These are phyloP conservation scores for Claviceps monticola DNA, from an alignment of 2,329 filamentous ascomycete genomes.

Conservation along the genomic window DNA sequence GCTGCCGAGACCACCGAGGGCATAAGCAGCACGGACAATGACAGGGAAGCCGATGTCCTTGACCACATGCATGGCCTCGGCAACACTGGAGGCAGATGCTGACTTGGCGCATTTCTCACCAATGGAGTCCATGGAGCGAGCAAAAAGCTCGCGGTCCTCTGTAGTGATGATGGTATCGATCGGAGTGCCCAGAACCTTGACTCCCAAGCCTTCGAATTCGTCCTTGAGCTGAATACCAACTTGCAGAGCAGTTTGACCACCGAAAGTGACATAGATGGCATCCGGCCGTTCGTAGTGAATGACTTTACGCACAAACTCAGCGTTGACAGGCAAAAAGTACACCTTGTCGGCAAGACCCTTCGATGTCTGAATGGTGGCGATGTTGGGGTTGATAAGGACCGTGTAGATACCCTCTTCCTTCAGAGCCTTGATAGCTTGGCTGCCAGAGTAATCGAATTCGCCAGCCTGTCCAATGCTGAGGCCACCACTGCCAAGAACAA, in stretches of 20 bases:
- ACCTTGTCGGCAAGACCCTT: slow-evolving; percentile 97
- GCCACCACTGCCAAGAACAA: slow-evolving; percentile 87
- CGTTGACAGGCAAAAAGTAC: slow-evolving; percentile 93
- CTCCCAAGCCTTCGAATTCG: slow-evolving; percentile 83
- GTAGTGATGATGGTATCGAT: slow-evolving; percentile 98
- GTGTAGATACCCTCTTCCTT: slow-evolving; percentile 98
- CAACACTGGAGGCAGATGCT: slow-evolving; percentile 74
- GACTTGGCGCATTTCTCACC: slow-evolving; percentile 97
- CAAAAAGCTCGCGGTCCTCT: slow-evolving; percentile 93
- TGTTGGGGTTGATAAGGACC: slow-evolving; percentile 96
- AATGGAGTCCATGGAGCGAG: slow-evolving; percentile 95
- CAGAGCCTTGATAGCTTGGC: slow-evolving; percentile 93
- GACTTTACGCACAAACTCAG: slow-evolving; percentile 94
- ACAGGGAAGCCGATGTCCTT: slow-evolving; percentile 91
- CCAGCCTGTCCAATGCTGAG: slow-evolving; percentile 95
- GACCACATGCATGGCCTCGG: slow-evolving; percentile 80
- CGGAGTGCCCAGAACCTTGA: slow-evolving; percentile 88
- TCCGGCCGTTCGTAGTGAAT: slow-evolving; percentile 90
- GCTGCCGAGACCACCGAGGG: slow-evolving; percentile 85
- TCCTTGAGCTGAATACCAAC: slow-evolving; percentile 97
- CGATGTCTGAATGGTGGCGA: slow-evolving; percentile 96
- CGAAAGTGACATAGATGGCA: slow-evolving; percentile 94
- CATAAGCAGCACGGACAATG: slow-evolving; percentile 92
- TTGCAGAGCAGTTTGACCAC: slow-evolving; percentile 90
- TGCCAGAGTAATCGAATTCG: slow-evolving; percentile 97